phyloP scores from a whole-genome alignment of 805 yeast species.

The Yarrowia bubula region DNA sequence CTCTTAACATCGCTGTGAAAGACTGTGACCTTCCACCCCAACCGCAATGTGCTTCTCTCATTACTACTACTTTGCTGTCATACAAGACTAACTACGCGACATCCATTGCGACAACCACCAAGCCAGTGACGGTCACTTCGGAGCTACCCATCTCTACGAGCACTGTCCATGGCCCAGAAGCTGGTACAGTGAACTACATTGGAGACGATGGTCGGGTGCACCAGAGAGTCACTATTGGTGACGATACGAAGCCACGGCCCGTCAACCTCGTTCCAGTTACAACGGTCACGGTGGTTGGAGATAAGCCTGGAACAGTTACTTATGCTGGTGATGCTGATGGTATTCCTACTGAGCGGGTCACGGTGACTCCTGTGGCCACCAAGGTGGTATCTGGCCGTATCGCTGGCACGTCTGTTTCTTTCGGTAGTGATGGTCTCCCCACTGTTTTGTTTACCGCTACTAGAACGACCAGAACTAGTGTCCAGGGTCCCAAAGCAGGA shows the following conservation, averaged over 20 bases:
- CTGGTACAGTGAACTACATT: neutral
- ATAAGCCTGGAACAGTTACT: neutral
- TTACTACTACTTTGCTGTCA: neutral
- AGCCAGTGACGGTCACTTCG: neutral
- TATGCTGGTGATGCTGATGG: neutral
- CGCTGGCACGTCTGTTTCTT: neutral
- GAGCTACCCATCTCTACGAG: neutral
- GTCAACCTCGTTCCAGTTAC: neutral
- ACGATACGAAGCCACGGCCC: no score
- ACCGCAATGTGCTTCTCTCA: neutral
- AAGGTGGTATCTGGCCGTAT: neutral
- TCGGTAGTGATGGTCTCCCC: neutral
- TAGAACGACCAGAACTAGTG: neutral
- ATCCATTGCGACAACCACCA: neutral
- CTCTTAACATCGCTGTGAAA: neutral
- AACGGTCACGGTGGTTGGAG: neutral
- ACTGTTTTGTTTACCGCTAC: neutral
- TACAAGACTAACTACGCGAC: neutral
- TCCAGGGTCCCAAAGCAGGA: neutral
- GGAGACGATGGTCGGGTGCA: neutral
- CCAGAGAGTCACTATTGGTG: neutral
- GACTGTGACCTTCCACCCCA: neutral
- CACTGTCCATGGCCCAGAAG: neutral
- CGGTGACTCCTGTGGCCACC: neutral
- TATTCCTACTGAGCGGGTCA: neutral